These are phyloP conservation scores for Rhodamnia argentea DNA, from an alignment of 345 rosid genomes.

Conservation along the genomic window DNA sequence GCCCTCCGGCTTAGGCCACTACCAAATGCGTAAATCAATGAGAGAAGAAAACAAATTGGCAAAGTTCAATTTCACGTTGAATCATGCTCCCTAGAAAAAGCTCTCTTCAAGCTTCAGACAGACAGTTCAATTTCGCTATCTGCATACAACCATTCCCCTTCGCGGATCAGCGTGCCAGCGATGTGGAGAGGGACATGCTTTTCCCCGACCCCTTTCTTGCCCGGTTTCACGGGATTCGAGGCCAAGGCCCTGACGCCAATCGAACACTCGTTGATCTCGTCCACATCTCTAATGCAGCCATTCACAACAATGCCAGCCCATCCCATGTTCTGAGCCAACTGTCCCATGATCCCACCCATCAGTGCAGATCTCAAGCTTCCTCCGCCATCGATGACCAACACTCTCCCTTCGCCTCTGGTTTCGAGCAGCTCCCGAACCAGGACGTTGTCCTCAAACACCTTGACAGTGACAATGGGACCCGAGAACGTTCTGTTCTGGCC, in stretches of 20 bases:
- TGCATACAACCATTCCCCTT: slow-evolving; percentile 86
- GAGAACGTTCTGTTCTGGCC: slow-evolving; percentile 62
- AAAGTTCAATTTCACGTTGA: not conserved
- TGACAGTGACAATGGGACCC: slow-evolving; percentile 66
- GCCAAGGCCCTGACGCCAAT: slow-evolving; percentile 80
- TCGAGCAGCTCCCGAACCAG: slow-evolving; percentile 63
- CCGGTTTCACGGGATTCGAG: slow-evolving; percentile 66
- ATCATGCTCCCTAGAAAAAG: not conserved
- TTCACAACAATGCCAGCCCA: slow-evolving; percentile 74
- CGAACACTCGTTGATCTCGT: slow-evolving; percentile 67
- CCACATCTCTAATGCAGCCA: slow-evolving; percentile 80
- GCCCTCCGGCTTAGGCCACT: not conserved
- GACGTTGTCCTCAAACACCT: slow-evolving; percentile 85
- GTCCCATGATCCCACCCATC: slow-evolving; percentile 71
- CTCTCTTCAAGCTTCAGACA: slow-evolving; percentile 6
- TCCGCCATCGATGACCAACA: slow-evolving; percentile 78
- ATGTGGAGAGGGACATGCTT: slow-evolving; percentile 46
- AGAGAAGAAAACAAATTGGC: not conserved
- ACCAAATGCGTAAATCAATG: not conserved
- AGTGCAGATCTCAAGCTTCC: slow-evolving; percentile 85
- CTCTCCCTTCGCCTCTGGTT: slow-evolving; percentile 71
- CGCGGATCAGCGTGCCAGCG: slow-evolving; percentile 48
- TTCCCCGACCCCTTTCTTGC: slow-evolving; percentile 72
- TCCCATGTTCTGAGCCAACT: slow-evolving; percentile 70
- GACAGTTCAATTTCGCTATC: slow-evolving; percentile 68